Conservation (phyloP, 306 rosid species). For the Cajanus cajan region DNA sequence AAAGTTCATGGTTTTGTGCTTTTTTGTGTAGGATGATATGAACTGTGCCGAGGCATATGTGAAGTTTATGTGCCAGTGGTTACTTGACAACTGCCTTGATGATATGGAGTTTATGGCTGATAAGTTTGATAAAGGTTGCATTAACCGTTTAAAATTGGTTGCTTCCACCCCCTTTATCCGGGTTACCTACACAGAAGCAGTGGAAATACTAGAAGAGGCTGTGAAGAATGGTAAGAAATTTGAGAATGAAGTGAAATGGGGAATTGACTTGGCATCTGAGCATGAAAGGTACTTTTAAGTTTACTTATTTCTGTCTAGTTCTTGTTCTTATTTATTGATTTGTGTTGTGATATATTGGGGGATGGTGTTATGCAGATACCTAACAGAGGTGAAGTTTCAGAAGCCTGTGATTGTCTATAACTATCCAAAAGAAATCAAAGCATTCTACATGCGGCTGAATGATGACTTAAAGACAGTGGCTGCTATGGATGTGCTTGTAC, state of each 20-base stretch:
- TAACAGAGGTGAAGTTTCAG: constrained; percentile 82
- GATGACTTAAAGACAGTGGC: constrained; percentile 89
- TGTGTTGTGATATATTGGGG: constrained; percentile 18
- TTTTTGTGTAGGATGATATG: constrained; percentile 81
- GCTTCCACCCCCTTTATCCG: constrained; percentile 75
- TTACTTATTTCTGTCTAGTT: neutral
- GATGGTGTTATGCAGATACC: constrained; percentile 55
- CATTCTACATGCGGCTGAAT: constrained; percentile 96
- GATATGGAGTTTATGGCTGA: constrained; percentile 92
- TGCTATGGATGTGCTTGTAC: constrained; percentile 98
- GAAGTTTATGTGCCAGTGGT: constrained; percentile 82
- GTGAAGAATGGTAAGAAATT: constrained; percentile 77
- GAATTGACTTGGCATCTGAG: constrained; percentile 91
- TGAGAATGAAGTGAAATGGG: constrained; percentile 96
- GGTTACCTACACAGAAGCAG: constrained; percentile 83
- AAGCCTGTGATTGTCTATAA: constrained; percentile 94
- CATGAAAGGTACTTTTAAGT: constrained; percentile 73
- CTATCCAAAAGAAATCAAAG: constrained; percentile 92
- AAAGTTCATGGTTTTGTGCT: constrained; percentile 4
- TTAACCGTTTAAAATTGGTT: constrained; percentile 76
- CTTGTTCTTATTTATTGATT: constrained; percentile 19
- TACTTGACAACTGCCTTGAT: constrained; percentile 83
- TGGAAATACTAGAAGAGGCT: constrained; percentile 73
- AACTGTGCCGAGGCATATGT: constrained; percentile 96
- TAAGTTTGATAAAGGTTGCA: constrained; percentile 78